Evolutionary conservation across 2,329 filamentous ascomycete species (phyloP).

Genomic region (Trichoderma sp.): DNA sequence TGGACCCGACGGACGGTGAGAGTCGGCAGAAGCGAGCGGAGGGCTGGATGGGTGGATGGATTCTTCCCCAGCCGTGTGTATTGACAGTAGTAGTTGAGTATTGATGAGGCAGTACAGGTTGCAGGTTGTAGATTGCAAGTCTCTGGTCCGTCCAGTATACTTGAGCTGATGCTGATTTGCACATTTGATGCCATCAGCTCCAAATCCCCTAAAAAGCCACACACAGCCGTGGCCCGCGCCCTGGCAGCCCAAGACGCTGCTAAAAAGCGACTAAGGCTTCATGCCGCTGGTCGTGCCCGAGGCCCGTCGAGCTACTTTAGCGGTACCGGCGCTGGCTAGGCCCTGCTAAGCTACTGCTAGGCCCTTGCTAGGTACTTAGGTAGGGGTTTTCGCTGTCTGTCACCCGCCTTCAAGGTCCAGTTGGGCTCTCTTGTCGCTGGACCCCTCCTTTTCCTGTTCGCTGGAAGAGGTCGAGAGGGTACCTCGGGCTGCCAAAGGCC

Average conservation of each 20-base stretch:
- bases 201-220: background rate
- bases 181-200: background rate
- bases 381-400: background rate
- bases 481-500: background rate
- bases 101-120: background rate
- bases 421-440: background rate
- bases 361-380: background rate
- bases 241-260: background rate
- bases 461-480: background rate
- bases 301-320: background rate
- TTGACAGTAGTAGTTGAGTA: background rate
- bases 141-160: background rate
- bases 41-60: background rate
- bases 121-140: background rate
- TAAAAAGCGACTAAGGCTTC: background rate
- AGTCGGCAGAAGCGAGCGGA: background rate
- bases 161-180: background rate
- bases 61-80: background rate
- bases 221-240: background rate
- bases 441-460: slow-evolving; percentile 1
- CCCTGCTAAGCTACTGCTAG: background rate
- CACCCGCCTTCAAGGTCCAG: background rate
- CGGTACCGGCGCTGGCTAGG: background rate
- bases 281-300: background rate
- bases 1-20: background rate